Percentiles rank a stretch among this genome's conserved stretches.
Conservation (phyloP, 192 early-diverging fungal species). For the Coemansia sp. region DNA sequence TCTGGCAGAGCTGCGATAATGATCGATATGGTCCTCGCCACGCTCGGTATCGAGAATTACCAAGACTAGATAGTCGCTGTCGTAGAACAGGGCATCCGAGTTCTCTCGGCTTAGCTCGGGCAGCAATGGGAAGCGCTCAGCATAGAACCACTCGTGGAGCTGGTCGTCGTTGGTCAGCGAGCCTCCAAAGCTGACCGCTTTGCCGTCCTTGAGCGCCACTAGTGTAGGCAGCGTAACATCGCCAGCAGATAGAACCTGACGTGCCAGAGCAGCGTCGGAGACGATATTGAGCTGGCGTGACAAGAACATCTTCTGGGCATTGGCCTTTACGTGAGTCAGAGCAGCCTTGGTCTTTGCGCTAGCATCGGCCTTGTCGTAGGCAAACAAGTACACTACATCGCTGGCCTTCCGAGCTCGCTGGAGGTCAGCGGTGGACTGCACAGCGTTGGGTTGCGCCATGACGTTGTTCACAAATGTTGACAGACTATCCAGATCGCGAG, state of each 20-base stretch:
- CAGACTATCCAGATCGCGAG: slow-evolving; percentile 56
- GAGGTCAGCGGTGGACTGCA: slow-evolving; percentile 42
- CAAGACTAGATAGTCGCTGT: slow-evolving; percentile 64
- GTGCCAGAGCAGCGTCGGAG: slow-evolving; percentile 13
- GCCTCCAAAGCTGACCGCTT: slow-evolving; percentile 21
- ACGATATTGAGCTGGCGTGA: slow-evolving; percentile 37
- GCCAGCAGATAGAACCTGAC: slow-evolving; percentile 1
- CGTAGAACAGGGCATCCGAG: slow-evolving; percentile 66
- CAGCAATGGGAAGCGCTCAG: slow-evolving; percentile 66
- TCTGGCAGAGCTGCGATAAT: slow-evolving; percentile 19
- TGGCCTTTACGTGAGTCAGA: slow-evolving; percentile 27
- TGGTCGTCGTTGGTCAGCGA: slow-evolving; percentile 35
- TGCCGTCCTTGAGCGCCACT: slow-evolving; percentile 63
- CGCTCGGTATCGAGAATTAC: slow-evolving; percentile 57
- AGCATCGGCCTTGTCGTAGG: slow-evolving; percentile 47
- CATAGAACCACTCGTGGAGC: slow-evolving; percentile 61
- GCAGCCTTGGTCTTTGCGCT: slow-evolving; percentile 29
- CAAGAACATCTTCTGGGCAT: slow-evolving; percentile 49
- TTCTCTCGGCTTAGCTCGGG: slow-evolving; percentile 65
- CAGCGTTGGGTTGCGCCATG: slow-evolving; percentile 40
- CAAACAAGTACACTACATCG: slow-evolving; percentile 59
- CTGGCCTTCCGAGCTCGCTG: slow-evolving; percentile 39
- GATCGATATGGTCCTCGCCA: slow-evolving; percentile 14
- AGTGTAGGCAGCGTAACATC: slow-evolving; percentile 49
- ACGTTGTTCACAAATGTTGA: slow-evolving; percentile 56